phyloP scores from a whole-genome alignment of 139 green algal species.

The Chlorella sorokiniana region DNA sequence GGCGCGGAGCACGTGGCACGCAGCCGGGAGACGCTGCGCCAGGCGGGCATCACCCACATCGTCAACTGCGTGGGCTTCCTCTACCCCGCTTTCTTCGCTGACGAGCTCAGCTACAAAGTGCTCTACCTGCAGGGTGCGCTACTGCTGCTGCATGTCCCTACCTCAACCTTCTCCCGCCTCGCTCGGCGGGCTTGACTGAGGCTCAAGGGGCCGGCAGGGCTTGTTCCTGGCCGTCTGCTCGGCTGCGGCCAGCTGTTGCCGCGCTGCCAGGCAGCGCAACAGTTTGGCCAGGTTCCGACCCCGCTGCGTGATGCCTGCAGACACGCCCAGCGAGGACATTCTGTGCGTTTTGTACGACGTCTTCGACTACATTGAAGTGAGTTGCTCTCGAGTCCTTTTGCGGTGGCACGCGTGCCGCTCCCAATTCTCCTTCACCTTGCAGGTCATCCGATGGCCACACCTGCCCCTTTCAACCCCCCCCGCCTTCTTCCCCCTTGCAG shows the following conservation, averaged over 20 bases:
- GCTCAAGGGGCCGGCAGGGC: too few species aligned
- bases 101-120: conserved; percentile 85
- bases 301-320: conserved; percentile 43
- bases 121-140: conserved; percentile 87
- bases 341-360: conserved; percentile 90
- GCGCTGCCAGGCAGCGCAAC: not conserved
- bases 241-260: too few species aligned
- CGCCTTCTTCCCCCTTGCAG: not conserved
- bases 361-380: conserved; percentile 94
- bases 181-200: too few species aligned
- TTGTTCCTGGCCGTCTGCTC: too few species aligned
- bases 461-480: too few species aligned
- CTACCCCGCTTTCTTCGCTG: conserved; percentile 85
- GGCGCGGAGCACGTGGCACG: conserved; percentile 85
- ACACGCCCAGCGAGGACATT: conserved; percentile 92
- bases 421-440: not conserved
- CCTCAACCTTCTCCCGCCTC: too few species aligned
- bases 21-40: conserved; percentile 67
- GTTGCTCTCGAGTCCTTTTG: not conserved
- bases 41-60: conserved; percentile 89
- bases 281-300: not conserved
- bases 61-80: conserved; percentile 96
- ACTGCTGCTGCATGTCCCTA: not conserved
- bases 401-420: not conserved
- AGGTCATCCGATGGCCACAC: not conserved